A percentile compares a stretch with the other conserved stretches of the same genome.
phyloP scores from a whole-genome alignment of 2,329 filamentous ascomycete genomes.

The Claviceps sp. region DNA sequence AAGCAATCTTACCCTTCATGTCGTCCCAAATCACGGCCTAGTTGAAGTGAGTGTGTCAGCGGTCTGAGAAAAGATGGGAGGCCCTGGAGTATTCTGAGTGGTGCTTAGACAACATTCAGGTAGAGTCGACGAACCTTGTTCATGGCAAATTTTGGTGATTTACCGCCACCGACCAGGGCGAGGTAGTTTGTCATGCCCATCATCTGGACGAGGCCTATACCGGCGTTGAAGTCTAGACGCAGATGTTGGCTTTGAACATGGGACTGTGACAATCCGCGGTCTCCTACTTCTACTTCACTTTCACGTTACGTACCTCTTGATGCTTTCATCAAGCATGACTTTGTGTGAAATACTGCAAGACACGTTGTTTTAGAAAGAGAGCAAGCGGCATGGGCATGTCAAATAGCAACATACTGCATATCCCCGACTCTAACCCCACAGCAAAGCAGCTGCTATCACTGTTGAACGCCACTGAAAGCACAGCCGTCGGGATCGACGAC shows the following conservation, averaged over 20 bases:
- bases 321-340: slow-evolving; percentile 55
- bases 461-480: slow-evolving; percentile 78
- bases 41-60: background rate
- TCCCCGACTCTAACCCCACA: slow-evolving; percentile 74
- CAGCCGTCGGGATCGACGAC: slow-evolving; percentile 56
- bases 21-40: slow-evolving; percentile 88
- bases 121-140: slow-evolving; percentile 50
- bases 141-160: slow-evolving; percentile 69
- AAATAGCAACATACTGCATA: slow-evolving; percentile 50
- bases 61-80: background rate
- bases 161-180: slow-evolving; percentile 79
- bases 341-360: slow-evolving; percentile 53
- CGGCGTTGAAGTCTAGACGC: slow-evolving; percentile 58
- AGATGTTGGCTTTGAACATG: background rate
- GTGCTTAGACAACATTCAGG: background rate
- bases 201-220: slow-evolving; percentile 75
- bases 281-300: background rate
- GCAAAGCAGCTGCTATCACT: slow-evolving; percentile 73
- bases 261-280: background rate
- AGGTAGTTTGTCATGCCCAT: slow-evolving; percentile 77
- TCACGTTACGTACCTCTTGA: slow-evolving; percentile 25
- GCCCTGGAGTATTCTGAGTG: background rate
- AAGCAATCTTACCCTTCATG: slow-evolving; percentile 53
- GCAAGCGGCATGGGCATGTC: background rate
- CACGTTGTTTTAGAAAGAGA: background rate